A percentile compares a stretch with the other conserved stretches of the same genome.
Conservation (phyloP, 176 grass and related monocot genomes). For the Bonia amplexicaulis region DNA sequence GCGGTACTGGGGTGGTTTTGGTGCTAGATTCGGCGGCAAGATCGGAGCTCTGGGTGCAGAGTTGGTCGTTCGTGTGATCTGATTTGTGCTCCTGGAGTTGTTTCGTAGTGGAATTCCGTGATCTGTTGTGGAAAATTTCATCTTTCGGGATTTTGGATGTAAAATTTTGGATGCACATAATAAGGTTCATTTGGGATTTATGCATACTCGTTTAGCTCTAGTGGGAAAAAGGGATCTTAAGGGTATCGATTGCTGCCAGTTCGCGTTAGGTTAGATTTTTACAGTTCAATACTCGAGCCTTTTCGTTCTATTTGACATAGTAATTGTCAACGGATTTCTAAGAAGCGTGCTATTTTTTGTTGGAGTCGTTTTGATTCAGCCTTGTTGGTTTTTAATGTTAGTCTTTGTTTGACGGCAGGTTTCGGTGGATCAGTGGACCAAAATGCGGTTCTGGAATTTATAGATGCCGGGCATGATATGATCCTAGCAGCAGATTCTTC, state of each 20-base stretch:
- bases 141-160: not conserved
- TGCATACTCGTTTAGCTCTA: not conserved
- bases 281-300: not conserved
- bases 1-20: not conserved
- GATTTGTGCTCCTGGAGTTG: conserved; percentile 7
- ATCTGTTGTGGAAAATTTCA: not conserved
- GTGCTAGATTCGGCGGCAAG: not conserved
- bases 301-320: not conserved
- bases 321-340: not conserved
- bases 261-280: not conserved
- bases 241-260: not conserved
- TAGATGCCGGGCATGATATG: conserved; percentile 86
- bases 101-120: conserved; percentile 1
- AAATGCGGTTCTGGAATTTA: conserved; percentile 68
- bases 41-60: not conserved
- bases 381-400: not conserved
- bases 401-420: conserved; percentile 30
- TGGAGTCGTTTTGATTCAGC: not conserved
- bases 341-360: not conserved
- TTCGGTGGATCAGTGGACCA: conserved; percentile 90
- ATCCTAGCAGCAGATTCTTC: conserved; percentile 77
- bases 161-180: not conserved
- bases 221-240: not conserved
- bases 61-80: not conserved
- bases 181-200: not conserved